Conservation (phyloP, 2,329 filamentous ascomycete genomes). For the Diaporthe citrichinensis region DNA sequence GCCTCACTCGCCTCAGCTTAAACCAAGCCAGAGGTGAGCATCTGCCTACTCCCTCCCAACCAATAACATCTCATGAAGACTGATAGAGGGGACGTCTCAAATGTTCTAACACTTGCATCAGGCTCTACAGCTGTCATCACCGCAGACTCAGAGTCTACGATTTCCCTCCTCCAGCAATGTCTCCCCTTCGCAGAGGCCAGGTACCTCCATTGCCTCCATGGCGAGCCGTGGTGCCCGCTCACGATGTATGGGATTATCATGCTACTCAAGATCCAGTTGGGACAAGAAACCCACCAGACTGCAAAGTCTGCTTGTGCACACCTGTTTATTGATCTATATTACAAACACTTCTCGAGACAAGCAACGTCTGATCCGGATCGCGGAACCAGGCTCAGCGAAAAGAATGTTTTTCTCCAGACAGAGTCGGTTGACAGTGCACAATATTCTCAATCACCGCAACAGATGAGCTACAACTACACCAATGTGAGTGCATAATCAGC, state of each 20-base stretch:
- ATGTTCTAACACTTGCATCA: background rate
- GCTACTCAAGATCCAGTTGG: constrained; percentile 43
- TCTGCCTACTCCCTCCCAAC: background rate
- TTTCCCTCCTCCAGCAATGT: constrained; percentile 40
- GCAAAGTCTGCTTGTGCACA: constrained; percentile 4
- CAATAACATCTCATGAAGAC: too few relatives aligned
- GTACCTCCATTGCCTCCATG: constrained; percentile 44
- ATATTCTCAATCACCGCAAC: background rate
- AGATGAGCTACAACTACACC: background rate
- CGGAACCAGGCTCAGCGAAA: too few relatives aligned
- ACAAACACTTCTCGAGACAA: constrained; percentile 4
- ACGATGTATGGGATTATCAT: constrained; percentile 45
- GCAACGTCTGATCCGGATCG: background rate
- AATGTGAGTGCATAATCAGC: background rate
- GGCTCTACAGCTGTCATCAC: background rate
- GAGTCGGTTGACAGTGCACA: background rate
- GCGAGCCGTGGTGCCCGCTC: constrained; percentile 46
- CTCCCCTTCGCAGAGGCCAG: constrained; percentile 44
- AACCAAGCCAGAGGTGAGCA: background rate
- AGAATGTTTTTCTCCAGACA: background rate
- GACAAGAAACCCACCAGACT: background rate
- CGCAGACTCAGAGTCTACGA: background rate
- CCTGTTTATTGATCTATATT: background rate
- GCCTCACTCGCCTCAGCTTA: background rate
- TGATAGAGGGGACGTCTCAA: too few relatives aligned